Percentiles rank a stretch among this genome's conserved stretches.
Evolutionary conservation across 164 flowering plant species (phyloP).

Genomic region (Protea cynaroides): DNA sequence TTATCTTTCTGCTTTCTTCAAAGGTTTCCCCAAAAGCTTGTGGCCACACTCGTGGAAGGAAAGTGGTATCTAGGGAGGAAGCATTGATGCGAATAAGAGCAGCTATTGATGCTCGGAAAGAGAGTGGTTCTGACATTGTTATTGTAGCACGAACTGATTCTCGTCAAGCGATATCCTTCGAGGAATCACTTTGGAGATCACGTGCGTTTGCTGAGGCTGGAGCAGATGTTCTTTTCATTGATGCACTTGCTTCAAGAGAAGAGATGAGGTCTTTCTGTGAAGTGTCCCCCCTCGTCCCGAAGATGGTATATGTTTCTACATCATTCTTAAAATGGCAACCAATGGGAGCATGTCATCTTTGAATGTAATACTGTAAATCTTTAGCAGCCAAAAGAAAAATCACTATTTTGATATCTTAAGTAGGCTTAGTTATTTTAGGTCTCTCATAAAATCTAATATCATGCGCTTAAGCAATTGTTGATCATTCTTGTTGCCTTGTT

Average conservation of each 20-base stretch:
- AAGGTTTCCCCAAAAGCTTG: conserved; percentile 97
- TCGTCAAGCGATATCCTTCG: conserved; percentile 83
- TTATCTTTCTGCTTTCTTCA: conserved; percentile 13
- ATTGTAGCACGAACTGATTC: conserved; percentile 94
- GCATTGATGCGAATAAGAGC: conserved; percentile 90
- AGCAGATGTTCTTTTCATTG: conserved; percentile 96
- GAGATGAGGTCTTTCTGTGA: conserved; percentile 85
- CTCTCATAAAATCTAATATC: too few species aligned
- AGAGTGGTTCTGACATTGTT: conserved; percentile 81
- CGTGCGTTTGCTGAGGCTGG: conserved; percentile 89
- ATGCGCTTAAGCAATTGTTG: too few species aligned
- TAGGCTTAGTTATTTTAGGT: too few species aligned
- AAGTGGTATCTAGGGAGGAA: conserved; percentile 92
- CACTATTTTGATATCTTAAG: too few species aligned
- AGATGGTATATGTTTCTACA: conserved; percentile 50
- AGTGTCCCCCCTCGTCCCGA: conserved; percentile 64
- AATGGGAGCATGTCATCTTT: too few species aligned
- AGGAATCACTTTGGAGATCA: conserved; percentile 79
- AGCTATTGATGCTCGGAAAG: conserved; percentile 86
- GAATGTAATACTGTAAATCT: too few species aligned
- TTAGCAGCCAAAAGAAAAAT: too few species aligned
- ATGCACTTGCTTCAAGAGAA: conserved; percentile 89
- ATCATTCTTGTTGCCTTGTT: too few species aligned
- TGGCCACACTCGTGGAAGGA: conserved; percentile 88
- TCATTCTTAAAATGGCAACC: background rate